Evolutionary conservation across 176 grass and related monocot species (phyloP), one percentile per base, ranked within the genome.

Genomic region (Lolium rigidum): DNA sequence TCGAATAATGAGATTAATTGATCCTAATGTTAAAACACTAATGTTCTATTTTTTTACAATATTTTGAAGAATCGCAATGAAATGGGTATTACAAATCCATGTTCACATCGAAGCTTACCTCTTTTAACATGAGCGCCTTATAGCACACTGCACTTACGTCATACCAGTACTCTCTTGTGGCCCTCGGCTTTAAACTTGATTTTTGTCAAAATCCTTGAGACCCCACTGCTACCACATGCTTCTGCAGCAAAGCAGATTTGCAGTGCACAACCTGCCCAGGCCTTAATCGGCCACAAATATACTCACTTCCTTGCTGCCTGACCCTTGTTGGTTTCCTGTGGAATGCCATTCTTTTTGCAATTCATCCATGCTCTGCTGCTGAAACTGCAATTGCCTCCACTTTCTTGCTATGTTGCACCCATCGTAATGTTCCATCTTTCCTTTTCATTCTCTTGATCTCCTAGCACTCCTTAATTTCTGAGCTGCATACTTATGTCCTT

Each of bases 391-490:
- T 62, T 61, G 15, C 5, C 10, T 47, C 9, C 65, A 9, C 15
- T 28, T 69, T 48, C 26, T 55, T 83, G 38, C 22, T 56, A 55
- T 17, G 64, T 59, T 62, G 24, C 14, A 48, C 5, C 2, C 43
- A 58, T 58, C 12, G 1, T 48, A 48, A 48, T 8, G 17, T n/a
- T 56, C 48, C 65, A 46, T 70, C 17, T 46, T 85, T 35, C 10
- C 47, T 46, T 78, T 28, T 15, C 24, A 31, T 78, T 47, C 10
- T 85, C 74, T 79, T 11, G 21, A 16, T 47, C n/a, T 79, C 31
- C 7, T 58, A 86, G 7, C 65, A 4, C 50, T 21, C 74, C 74
- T 69, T 69, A 44, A 69, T 47, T 57, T 57, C 31, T 31, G 5
- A 84, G 71, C n/a, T 39, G 4, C 72, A 65, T 76, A 51, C 70